Base-by-base conservation (phyloP, 495 filamentous ascomycete genomes). In the Penicillium cataractarum region DNA sequence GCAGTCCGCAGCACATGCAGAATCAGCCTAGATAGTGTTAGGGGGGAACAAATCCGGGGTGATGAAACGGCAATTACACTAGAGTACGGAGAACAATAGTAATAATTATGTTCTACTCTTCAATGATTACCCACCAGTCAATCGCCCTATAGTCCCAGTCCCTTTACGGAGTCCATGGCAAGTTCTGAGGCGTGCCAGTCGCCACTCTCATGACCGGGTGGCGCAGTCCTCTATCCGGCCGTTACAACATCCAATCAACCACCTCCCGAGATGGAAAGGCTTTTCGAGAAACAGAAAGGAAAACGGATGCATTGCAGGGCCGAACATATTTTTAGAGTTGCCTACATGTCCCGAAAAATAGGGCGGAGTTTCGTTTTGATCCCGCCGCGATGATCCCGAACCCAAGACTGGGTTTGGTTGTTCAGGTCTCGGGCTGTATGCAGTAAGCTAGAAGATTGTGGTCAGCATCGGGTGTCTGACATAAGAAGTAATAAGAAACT, bases 121-220 rank as follows among this genome's bases (percentile, higher is more conserved):
- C n/a, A 6, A 19, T 5, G 17, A 19, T 42, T 21, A 19, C 39
- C 39, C 17, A 40, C 17, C 39, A 40, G 39, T 40, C 35, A n/a
- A 4, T 40, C 39, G 6, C 19, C 40, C 39, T 42, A 42, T 10
- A 22, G 21, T 4, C 10, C 13, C 15, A 21, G 24, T 29, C 15
- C 39, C n/a, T n/a, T 24, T 10, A 49, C 46, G 46, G 46, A 27
- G 24, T 27, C n/a, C n/a, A n/a, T n/a, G n/a, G n/a, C n/a, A n/a
- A 35, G 31, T 27, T 31, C 31, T 54, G 51, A 37, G 31, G 57
- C 39, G 51, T n/a, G n/a, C 42, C 21, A 49, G 53, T 65, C 58
- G 59, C 63, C 63, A 65, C 63, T 65, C 10, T 48, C 32, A 67
- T 63, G 59, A 65, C 44, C 55, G 46, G 65, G 67, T 70, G 67